phyloP scores from a whole-genome alignment of 2,329 filamentous ascomycete species.

The Teratosphaeria epicoccoides region DNA sequence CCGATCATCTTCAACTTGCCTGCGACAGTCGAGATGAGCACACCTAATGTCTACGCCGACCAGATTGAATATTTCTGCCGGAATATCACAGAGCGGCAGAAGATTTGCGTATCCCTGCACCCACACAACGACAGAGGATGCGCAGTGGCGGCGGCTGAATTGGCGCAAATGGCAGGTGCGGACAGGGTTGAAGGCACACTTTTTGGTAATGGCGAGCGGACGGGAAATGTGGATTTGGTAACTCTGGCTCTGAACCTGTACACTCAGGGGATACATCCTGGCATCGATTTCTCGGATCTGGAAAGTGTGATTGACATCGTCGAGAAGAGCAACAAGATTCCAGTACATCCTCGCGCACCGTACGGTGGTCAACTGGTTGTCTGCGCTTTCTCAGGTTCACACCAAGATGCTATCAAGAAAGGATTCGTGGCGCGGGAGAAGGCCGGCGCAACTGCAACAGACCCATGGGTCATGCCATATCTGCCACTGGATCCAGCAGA shows the following conservation, averaged over 20 bases:
- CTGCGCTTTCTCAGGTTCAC: constrained; percentile 80
- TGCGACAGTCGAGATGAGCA: constrained; percentile 89
- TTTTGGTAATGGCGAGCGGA: constrained; percentile 90
- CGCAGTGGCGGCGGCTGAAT: constrained; percentile 76
- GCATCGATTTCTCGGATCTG: constrained; percentile 86
- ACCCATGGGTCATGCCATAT: constrained; percentile 77
- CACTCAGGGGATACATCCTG: constrained; percentile 76
- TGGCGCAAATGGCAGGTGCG: constrained; percentile 93
- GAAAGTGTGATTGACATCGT: constrained; percentile 77
- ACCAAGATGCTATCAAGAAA: constrained; percentile 96
- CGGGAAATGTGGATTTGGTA: constrained; percentile 89
- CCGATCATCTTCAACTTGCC: constrained; percentile 96
- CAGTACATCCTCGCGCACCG: constrained; percentile 77
- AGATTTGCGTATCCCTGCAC: constrained; percentile 80
- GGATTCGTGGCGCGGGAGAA: constrained; percentile 60
- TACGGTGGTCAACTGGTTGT: constrained; percentile 89
- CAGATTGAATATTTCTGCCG: constrained; percentile 93
- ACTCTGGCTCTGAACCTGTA: constrained; percentile 90
- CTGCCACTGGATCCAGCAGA: constrained; percentile 86
- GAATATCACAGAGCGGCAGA: constrained; percentile 73
- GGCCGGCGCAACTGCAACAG: constrained; percentile 48
- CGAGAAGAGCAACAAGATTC: constrained; percentile 89
- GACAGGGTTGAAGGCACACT: constrained; percentile 89
- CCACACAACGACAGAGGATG: constrained; percentile 92
- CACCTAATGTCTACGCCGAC: constrained; percentile 91